Conservation (phyloP, 2,329 filamentous ascomycete genomes). For the Pseudocercospora fuligena region DNA sequence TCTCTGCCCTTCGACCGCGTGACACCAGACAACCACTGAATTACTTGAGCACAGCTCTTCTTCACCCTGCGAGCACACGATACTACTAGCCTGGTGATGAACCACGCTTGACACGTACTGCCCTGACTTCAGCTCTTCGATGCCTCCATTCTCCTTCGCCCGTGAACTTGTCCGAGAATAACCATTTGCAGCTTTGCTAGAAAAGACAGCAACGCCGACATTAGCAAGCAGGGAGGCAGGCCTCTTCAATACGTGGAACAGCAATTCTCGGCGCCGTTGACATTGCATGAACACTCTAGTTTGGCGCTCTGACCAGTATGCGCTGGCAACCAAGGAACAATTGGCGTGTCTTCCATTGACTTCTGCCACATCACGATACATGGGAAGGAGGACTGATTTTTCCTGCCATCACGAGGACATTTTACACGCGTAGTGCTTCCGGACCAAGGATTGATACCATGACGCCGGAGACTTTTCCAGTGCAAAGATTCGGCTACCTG, state of each 20-base stretch:
- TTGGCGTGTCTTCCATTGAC: slow-evolving; percentile 1
- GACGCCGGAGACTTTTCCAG: not conserved
- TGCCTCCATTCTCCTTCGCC: not conserved
- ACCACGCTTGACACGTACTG: not conserved
- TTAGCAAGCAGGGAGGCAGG: slow-evolving; percentile 3
- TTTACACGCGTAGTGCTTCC: not conserved
- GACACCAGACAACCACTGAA: not conserved
- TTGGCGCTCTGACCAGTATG: slow-evolving; percentile 1
- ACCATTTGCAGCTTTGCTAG: not conserved
- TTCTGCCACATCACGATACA: slow-evolving; percentile 4
- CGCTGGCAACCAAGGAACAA: not conserved
- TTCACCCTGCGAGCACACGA: not conserved
- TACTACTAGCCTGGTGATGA: not conserved
- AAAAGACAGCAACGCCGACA: not conserved
- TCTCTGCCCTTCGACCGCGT: not conserved
- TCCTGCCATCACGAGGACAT: not conserved
- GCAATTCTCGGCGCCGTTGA: not conserved
- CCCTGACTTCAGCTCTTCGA: not conserved
- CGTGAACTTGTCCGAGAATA: not conserved
- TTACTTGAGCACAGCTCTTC: not conserved
- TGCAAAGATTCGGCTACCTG: not conserved
- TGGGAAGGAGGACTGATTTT: not conserved
- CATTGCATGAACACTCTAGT: slow-evolving; percentile 8
- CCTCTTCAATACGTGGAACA: slow-evolving; percentile 9
- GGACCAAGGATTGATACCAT: not conserved